These are phyloP conservation scores for Alternaria ethzedia DNA, from an alignment of 2,329 filamentous ascomycete species.

Conservation along the genomic window DNA sequence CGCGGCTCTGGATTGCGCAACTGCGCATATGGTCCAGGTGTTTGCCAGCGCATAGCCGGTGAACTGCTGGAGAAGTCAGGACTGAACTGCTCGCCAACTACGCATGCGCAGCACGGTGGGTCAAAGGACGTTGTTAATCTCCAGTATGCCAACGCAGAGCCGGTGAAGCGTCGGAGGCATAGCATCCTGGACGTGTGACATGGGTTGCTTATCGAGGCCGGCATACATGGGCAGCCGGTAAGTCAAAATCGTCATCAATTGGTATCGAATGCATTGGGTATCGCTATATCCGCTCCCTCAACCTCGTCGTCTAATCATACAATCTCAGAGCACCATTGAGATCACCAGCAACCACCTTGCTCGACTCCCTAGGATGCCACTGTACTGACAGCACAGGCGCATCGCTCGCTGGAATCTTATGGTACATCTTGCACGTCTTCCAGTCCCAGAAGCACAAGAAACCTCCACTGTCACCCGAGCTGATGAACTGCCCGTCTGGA, in stretches of 20 bases:
- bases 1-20: slow-evolving; percentile 15
- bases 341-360: slow-evolving; percentile 89
- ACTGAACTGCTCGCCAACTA: not conserved
- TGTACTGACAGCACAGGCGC: slow-evolving; percentile 83
- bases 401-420: slow-evolving; percentile 88
- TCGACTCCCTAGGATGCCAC: slow-evolving; percentile 98
- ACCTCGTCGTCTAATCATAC: slow-evolving; percentile 72
- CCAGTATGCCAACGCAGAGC: not conserved
- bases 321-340: slow-evolving; percentile 87
- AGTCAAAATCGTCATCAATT: not conserved
- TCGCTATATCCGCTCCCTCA: slow-evolving; percentile 16
- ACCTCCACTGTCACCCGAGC: slow-evolving; percentile 84
- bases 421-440: slow-evolving; percentile 99
- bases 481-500: slow-evolving; percentile 90
- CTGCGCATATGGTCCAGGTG: slow-evolving; percentile 9
- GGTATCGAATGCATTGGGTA: slow-evolving; percentile 26
- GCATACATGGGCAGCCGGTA: not conserved
- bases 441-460: slow-evolving; percentile 98
- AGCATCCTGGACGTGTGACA: not conserved
- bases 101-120: not conserved
- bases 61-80: slow-evolving; percentile 1
- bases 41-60: slow-evolving; percentile 9
- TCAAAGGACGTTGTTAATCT: not conserved
- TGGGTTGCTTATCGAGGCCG: not conserved
- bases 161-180: not conserved